Percentiles rank a stretch among this genome's conserved stretches.
Conservation (phyloP, 2,329 filamentous ascomycete species). For the Trichoderma asperellum region DNA sequence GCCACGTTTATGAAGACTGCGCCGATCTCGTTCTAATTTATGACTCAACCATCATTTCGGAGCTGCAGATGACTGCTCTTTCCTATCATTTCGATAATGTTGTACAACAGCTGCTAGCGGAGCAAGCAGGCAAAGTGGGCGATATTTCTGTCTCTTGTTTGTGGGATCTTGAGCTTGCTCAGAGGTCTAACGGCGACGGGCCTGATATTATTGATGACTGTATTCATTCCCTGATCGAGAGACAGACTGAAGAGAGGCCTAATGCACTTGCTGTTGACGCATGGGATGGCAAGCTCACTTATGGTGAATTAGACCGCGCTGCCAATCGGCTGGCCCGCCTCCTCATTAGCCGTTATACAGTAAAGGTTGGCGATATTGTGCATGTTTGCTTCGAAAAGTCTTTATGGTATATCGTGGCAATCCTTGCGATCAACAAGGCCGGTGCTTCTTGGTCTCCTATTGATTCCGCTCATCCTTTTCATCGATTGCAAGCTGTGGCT, state of each 20-base stretch:
- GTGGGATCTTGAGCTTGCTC: constrained; percentile 21
- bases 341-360: constrained; percentile 9
- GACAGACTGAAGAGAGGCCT: background rate
- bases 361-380: constrained; percentile 20
- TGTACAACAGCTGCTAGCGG: background rate
- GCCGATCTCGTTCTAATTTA: constrained; percentile 25
- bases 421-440: constrained; percentile 27
- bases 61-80: constrained; percentile 11
- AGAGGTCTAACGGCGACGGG: constrained; percentile 4
- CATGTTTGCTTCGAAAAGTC: constrained; percentile 32
- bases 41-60: background rate
- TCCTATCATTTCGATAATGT: constrained; percentile 20
- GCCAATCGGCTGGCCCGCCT: constrained; percentile 28
- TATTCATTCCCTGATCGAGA: constrained; percentile 26
- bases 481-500: constrained; percentile 11
- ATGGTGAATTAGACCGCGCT: constrained; percentile 29
- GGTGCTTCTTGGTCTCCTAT: constrained; percentile 30
- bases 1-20: constrained; percentile 12
- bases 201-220: constrained; percentile 13
- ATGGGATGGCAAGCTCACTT: constrained; percentile 34
- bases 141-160: background rate
- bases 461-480: constrained; percentile 26
- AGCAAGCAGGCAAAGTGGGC: background rate
- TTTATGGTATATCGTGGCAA: constrained; percentile 29
- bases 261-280: constrained; percentile 28